phyloP scores from a whole-genome alignment of 176 grass and related monocot species.

The Musa acuminata region DNA sequence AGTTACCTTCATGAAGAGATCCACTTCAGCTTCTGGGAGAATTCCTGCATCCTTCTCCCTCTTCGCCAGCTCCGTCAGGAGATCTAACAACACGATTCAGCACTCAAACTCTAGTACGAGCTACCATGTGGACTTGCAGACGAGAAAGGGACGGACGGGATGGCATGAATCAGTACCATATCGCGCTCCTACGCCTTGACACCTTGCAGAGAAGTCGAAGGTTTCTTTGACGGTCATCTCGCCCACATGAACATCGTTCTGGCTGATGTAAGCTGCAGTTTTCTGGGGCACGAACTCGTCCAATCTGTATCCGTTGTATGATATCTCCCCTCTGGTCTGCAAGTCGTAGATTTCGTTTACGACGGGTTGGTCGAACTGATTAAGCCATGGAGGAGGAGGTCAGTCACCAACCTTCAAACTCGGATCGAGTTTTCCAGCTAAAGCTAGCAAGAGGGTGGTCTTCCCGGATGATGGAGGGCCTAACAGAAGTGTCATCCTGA shows the following conservation, averaged over 20 bases:
- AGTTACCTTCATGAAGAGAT: conserved; percentile 96
- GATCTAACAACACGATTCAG: conserved; percentile 31
- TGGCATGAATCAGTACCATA: conserved; percentile 37
- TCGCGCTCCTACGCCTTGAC: conserved; percentile 81
- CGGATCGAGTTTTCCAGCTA: conserved; percentile 83
- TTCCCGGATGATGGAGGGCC: conserved; percentile 96
- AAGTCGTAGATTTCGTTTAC: background rate
- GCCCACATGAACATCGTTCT: conserved; percentile 82
- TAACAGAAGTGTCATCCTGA: conserved; percentile 83
- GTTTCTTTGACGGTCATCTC: conserved; percentile 99
- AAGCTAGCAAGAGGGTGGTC: conserved; percentile 72
- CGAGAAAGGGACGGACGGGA: background rate
- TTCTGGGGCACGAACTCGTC: conserved; percentile 88
- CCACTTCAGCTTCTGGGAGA: conserved; percentile 80
- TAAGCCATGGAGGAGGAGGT: background rate
- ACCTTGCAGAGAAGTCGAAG: conserved; percentile 88
- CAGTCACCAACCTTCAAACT: conserved; percentile 21
- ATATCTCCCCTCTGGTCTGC: conserved; percentile 40
- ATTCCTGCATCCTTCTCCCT: conserved; percentile 80
- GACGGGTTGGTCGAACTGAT: background rate
- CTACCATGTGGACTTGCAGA: no score
- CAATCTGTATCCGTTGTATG: conserved; percentile 67
- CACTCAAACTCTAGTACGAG: background rate
- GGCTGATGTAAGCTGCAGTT: conserved; percentile 97
- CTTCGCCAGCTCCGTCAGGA: conserved; percentile 69